Evolutionary conservation across 768 basidiomycete species (phyloP), one percentile per base, ranked within the genome.

Genomic region (Tricholoma saponaceum): DNA sequence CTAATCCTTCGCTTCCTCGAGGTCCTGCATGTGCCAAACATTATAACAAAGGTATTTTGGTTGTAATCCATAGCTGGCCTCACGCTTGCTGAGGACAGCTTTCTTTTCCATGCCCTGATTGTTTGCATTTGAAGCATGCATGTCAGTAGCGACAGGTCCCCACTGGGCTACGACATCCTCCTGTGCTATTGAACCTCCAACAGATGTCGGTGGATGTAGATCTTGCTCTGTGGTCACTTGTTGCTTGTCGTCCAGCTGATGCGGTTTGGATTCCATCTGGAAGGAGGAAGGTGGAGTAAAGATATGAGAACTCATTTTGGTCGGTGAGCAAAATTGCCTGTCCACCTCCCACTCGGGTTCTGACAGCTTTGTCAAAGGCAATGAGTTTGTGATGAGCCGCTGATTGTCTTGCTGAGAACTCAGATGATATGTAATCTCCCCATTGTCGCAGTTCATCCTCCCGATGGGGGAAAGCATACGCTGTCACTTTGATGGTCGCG

Each of bases 31-130:
- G 5, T 39, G 16, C 66, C 65, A 69, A 3, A 61, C 10, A 28
- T 66, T 67, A 25, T 67, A 46, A 0, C 63, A 50, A 1, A 62
- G 26, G 22, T 58, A 64, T 14, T 57, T 63, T 0, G 58, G 64
- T 14, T 4, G 44, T 18, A 58, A 41, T 4, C 58, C 52, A 35
- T 58, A 59, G 14, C 25, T 69, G 62, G 35, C 73, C 67, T 33
- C 28, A 25, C 20, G 0, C 41, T 16, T 0, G 7, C 23, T 12
- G 64, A 52, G 44, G 68, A 63, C 4, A 66, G 64, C 43, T 67
- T 68, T 5, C 59, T 58, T 28, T 23, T 9, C 44, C 44, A 25
- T 55, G 54, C 7, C 44, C 54, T 25, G n/a, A 22, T 14, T 23
- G 13, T 14, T 26, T 28, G 32, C 44, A 55, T 35, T 49, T 55